These are phyloP conservation scores for Verbena officinalis DNA, from an alignment of 257 asterid species.

Conservation along the genomic window DNA sequence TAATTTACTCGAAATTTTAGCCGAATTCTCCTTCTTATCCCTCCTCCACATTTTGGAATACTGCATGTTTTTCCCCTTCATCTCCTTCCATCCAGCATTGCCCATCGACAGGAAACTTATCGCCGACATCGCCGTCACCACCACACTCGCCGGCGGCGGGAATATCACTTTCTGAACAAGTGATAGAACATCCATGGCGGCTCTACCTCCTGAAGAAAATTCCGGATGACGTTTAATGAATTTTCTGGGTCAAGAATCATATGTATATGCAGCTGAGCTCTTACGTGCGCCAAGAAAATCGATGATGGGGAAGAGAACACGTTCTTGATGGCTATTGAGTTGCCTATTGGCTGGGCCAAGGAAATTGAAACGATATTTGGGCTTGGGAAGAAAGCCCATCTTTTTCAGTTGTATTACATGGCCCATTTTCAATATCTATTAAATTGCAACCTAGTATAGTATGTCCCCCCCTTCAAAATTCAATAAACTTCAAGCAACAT, in stretches of 20 bases:
- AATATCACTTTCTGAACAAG: conserved; percentile 29
- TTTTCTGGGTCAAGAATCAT: no score
- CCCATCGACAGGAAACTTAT: conserved; percentile 36
- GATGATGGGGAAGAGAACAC: background rate
- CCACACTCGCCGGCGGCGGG: conserved; percentile 49
- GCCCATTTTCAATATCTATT: no score
- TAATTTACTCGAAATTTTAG: conserved; percentile 26
- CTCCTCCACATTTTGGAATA: conserved; percentile 55
- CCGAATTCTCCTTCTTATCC: background rate
- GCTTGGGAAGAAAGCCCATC: no score
- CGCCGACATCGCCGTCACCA: conserved; percentile 40
- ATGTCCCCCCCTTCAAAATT: no score
- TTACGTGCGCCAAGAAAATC: background rate
- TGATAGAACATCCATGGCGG: conserved; percentile 29
- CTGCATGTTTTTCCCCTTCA: conserved; percentile 46
- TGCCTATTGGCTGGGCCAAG: no score
- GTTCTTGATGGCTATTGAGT: background rate
- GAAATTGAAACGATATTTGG: no score
- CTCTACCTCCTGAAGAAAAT: no score
- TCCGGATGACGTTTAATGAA: no score
- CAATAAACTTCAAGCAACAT: no score
- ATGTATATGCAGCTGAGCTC: background rate
- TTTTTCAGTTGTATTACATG: no score
- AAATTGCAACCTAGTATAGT: no score
- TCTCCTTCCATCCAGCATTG: conserved; percentile 53